Evolutionary conservation across 2,329 filamentous ascomycete species (phyloP).

Genomic region (Saccharata proteae): DNA sequence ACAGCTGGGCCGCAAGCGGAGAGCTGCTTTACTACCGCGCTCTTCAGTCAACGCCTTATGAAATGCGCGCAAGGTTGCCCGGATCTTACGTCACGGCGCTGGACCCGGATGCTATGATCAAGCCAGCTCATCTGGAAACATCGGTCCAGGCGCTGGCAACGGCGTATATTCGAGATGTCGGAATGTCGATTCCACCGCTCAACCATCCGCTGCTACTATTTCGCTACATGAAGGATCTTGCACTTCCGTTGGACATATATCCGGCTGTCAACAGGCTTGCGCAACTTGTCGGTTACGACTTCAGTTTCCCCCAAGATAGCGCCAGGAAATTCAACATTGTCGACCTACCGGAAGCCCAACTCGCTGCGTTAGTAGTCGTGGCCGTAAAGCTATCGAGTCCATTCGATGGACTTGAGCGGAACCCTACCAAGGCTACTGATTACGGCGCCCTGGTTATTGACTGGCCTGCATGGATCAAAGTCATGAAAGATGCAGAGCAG

Average conservation of each 20-base stretch:
- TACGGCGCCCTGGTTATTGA: slow-evolving; percentile 50
- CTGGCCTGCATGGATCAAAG: slow-evolving; percentile 56
- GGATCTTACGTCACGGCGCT: slow-evolving; percentile 47
- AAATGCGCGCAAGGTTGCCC: slow-evolving; percentile 55
- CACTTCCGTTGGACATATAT: slow-evolving; percentile 62
- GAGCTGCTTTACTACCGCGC: slow-evolving; percentile 62
- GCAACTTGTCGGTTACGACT: slow-evolving; percentile 39
- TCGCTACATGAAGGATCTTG: slow-evolving; percentile 57
- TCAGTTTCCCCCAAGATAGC: slow-evolving; percentile 38
- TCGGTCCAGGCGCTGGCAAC: slow-evolving; percentile 49
- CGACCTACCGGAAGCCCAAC: slow-evolving; percentile 53
- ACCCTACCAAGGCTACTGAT: slow-evolving; percentile 40
- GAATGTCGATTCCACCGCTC: slow-evolving; percentile 58
- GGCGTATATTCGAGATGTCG: slow-evolving; percentile 56
- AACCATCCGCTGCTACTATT: slow-evolving; percentile 59
- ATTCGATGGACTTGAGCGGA: slow-evolving; percentile 47
- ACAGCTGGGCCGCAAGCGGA: slow-evolving; percentile 51
- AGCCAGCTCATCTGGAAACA: slow-evolving; percentile 49
- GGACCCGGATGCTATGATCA: slow-evolving; percentile 38
- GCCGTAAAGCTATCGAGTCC: slow-evolving; percentile 71
- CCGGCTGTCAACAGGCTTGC: slow-evolving; percentile 46
- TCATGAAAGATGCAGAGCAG: slow-evolving; percentile 8
- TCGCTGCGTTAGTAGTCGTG: slow-evolving; percentile 60
- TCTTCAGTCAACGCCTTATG: slow-evolving; percentile 43
- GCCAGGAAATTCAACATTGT: slow-evolving; percentile 7